A percentile compares a stretch with the other conserved stretches of the same genome.
Evolutionary conservation across 169 alveolate genomes (phyloP).

Genomic region (Besnoitia besnoiti): DNA sequence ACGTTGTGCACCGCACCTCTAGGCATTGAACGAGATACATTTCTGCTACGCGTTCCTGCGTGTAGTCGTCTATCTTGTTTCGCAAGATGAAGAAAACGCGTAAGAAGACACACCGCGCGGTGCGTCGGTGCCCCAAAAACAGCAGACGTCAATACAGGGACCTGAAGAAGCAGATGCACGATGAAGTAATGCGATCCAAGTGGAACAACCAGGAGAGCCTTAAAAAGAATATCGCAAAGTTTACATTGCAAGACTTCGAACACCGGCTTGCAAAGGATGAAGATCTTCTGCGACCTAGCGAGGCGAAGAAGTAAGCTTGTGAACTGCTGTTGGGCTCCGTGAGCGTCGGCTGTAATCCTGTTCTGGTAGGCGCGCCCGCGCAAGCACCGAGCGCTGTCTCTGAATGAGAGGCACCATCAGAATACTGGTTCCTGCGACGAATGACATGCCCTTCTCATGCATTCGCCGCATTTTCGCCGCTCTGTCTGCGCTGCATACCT

Average conservation of each 20-base stretch:
- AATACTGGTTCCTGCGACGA: too few relatives aligned
- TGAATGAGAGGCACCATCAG: too few relatives aligned
- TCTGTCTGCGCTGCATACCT: too few relatives aligned
- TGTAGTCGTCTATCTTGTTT: not conserved
- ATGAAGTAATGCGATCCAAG: not conserved
- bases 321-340: too few relatives aligned
- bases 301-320: not conserved
- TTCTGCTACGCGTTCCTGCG: not conserved
- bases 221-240: not conserved
- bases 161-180: slow-evolving; percentile 37
- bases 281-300: not conserved
- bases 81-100: slow-evolving; percentile 9
- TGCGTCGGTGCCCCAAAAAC: not conserved
- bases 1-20: too few relatives aligned
- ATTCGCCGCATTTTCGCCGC: too few relatives aligned
- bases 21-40: too few relatives aligned
- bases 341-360: too few relatives aligned
- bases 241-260: slow-evolving; percentile 10
- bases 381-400: too few relatives aligned
- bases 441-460: too few relatives aligned
- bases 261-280: slow-evolving; percentile 39
- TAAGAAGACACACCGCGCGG: slow-evolving; percentile 14
- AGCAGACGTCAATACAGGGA: slow-evolving; percentile 24
- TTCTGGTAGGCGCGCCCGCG: too few relatives aligned
- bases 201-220: slow-evolving; percentile 20